These are phyloP conservation scores for Picea glauca DNA, from an alignment of 75 land plant genomes.

Conservation along the genomic window DNA sequence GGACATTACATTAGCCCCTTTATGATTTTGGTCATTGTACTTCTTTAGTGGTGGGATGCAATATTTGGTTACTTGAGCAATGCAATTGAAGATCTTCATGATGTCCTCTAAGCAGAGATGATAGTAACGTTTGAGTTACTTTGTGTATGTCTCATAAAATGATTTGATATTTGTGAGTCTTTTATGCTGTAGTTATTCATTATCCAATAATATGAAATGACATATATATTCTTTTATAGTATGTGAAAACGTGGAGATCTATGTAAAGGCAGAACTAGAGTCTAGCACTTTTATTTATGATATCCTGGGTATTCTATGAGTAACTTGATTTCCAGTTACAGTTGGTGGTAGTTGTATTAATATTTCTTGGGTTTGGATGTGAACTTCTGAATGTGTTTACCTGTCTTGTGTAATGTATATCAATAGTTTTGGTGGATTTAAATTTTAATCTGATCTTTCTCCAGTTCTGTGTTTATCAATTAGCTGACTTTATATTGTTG, in stretches of 20 bases:
- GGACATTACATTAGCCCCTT: no score
- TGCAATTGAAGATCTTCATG: no score
- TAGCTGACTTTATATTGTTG: constrained; percentile 4
- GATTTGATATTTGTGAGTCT: neutral
- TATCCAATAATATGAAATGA: no score
- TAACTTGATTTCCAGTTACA: neutral
- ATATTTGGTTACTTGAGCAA: no score
- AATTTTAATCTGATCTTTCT: neutral
- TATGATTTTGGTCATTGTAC: no score
- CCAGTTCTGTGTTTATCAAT: neutral
- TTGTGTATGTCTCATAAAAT: neutral
- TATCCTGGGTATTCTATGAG: neutral
- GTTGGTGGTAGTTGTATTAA: neutral
- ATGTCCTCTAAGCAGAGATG: no score
- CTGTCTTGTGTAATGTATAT: neutral
- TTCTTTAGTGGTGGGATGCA: no score
- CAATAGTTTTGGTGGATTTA: constrained; percentile 1
- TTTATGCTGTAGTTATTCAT: neutral
- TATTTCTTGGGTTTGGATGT: neutral
- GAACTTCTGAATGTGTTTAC: neutral
- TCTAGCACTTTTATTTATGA: no score
- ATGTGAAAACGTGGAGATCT: no score
- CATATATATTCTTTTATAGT: no score
- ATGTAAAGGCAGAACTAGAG: no score
- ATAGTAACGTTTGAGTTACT: no score